Evolutionary conservation across 768 basidiomycete genomes (phyloP), one percentile per base, ranked within the genome.

Genomic region (Pleurotus pulmonarius): DNA sequence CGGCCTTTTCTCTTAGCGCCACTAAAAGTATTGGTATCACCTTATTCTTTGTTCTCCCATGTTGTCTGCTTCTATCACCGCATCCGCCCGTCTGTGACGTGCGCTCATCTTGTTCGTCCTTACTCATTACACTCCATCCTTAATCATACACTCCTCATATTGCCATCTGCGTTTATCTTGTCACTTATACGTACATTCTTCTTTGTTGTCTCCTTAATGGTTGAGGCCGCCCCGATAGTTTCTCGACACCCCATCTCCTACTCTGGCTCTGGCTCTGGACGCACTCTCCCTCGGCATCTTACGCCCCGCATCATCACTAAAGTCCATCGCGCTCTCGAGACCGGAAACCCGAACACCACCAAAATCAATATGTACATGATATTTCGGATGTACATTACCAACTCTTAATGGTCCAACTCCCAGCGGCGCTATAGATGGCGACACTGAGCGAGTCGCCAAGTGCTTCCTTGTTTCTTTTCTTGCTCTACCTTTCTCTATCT

Each of bases 11-110:
- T 22, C 38, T 44, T 1, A 13, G 34, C 41, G 57, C 15, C 45
- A 16, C 13, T n/a, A 29, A 48, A 52, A 43, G 37, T 41, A 58
- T 29, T 26, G 43, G 25, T 41, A 43, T 51, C 24, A 20, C 20
- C 40, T 37, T 46, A 18, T 51, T 45, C 15, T 24, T 53, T 46
- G 15, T 46, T 25, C 41, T 29, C 54, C 16, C 54, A n/a, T 44
- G 15, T 44, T 46, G 40, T 44, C 26, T 16, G 41, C 24, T 55
- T 55, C 54, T 44, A 44, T 55, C 25, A 4, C 54, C 54, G 54
- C 41, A 44, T 46, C n/a, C 11, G 26, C 54, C 25, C 44, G 40
- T 55, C 44, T 45, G 40, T 26, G 53, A 55, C 53, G 40, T 8
- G 44, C 40, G 6, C 40, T 26, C 18, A 16, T 45, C 24, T 25